Percentiles rank a stretch among this genome's conserved stretches.
Conservation (phyloP, 2,329 filamentous ascomycete genomes). For the Diaporthe caulivora region DNA sequence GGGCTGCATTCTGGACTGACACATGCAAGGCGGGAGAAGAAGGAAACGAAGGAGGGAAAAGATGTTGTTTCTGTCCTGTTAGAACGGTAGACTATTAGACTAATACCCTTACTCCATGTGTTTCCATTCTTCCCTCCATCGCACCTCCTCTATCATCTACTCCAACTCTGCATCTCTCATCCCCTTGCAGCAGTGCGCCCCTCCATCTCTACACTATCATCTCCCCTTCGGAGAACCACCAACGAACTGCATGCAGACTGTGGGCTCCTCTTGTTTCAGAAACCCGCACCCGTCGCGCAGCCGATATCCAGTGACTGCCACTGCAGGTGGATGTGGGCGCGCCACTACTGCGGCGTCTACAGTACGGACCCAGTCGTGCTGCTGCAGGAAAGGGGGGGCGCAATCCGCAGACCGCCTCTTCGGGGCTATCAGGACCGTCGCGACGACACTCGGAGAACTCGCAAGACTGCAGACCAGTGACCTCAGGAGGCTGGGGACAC, state of each 20-base stretch:
- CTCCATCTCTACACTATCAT: too few species aligned
- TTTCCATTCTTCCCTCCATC: not conserved
- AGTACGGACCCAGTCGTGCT: not conserved
- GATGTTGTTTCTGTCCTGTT: not conserved
- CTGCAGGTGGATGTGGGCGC: constrained; percentile 7
- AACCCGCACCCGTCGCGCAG: not conserved
- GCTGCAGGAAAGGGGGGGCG: constrained; percentile 13
- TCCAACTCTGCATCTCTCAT: too few species aligned
- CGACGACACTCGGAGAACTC: not conserved
- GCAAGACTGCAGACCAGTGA: not conserved
- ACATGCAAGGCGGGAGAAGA: not conserved
- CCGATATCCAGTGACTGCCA: not conserved
- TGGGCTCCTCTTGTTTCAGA: constrained; percentile 22
- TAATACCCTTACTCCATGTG: constrained; percentile 1
- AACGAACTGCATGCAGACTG: not conserved
- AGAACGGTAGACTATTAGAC: too few species aligned
- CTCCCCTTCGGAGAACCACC: not conserved
- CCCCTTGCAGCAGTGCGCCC: not conserved
- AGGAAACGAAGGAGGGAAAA: not conserved
- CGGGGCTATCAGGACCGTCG: not conserved
- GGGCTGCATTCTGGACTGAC: constrained; percentile 14
- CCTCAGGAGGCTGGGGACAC: constrained; percentile 17
- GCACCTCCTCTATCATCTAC: not conserved
- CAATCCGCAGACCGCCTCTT: constrained; percentile 32
- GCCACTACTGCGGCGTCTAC: constrained; percentile 3